Percentiles rank a stretch among this genome's conserved stretches.
Evolutionary conservation across 352 stramenopile species (phyloP).

Genomic region (Phytopythium cucurbitacearum): DNA sequence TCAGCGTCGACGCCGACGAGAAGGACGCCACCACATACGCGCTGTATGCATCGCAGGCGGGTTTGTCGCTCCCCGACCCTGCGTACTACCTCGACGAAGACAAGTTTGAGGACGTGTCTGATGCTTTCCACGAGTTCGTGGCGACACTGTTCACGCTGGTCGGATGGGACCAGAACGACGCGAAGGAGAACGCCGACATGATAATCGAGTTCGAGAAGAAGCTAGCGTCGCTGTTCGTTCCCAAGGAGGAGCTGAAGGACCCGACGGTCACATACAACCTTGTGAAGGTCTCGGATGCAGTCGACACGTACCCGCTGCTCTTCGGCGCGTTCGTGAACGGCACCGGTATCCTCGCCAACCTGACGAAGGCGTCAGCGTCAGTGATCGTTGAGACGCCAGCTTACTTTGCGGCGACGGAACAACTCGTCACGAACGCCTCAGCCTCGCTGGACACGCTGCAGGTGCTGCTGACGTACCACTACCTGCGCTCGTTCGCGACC

Average conservation of each 20-base stretch:
- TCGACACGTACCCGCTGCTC: conserved; percentile 42
- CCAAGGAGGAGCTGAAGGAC: conserved; percentile 87
- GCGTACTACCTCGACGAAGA: conserved; percentile 91
- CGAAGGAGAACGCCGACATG: conserved; percentile 29
- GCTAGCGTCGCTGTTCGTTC: conserved; percentile 82
- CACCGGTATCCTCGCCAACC: conserved; percentile 22
- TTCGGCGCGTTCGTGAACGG: conserved; percentile 54
- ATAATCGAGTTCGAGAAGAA: conserved; percentile 85
- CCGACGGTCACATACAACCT: conserved; percentile 89
- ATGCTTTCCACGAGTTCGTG: conserved; percentile 76
- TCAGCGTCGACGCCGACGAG: conserved; percentile 74
- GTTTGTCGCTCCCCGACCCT: conserved; percentile 86
- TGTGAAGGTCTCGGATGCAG: conserved; percentile 58
- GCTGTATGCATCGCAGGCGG: conserved; percentile 76
- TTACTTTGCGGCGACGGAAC: conserved; percentile 52
- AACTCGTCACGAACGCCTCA: conserved; percentile 26
- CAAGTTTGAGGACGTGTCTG: conserved; percentile 70
- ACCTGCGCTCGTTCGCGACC: conserved; percentile 31
- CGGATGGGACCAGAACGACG: conserved; percentile 26
- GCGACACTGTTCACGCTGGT: conserved; percentile 66
- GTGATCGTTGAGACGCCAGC: conserved; percentile 58
- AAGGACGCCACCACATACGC: conserved; percentile 81
- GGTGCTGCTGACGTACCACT: conserved; percentile 49
- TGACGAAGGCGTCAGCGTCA: conserved; percentile 19
- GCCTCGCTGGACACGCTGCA: conserved; percentile 46